These are phyloP conservation scores for Dictyostelium firmibasis DNA, from an alignment of 78 protist genomes.

Conservation along the genomic window DNA sequence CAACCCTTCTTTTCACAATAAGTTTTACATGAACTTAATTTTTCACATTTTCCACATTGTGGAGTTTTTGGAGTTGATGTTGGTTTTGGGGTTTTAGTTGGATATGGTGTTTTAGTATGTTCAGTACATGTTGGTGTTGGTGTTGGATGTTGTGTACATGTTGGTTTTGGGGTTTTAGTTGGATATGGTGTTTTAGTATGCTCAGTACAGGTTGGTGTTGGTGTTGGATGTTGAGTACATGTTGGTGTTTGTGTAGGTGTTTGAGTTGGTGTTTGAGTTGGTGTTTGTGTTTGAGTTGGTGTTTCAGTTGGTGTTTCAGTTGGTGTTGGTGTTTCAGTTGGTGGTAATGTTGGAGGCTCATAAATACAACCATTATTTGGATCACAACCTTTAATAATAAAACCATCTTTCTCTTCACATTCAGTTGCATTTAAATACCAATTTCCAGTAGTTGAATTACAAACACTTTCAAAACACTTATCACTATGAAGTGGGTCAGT, in stretches of 20 bases:
- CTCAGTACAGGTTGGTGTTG: not conserved
- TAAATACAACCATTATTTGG: not conserved
- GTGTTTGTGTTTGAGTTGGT: not conserved
- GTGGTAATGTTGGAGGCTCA: not conserved
- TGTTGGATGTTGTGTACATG: not conserved
- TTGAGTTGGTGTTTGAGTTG: not conserved
- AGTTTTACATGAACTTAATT: not conserved
- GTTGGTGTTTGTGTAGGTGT: not conserved
- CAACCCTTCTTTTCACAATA: not conserved
- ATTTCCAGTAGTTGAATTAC: not conserved
- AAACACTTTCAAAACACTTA: not conserved
- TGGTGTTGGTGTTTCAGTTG: not conserved
- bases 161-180: not conserved
- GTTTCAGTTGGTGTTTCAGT: not conserved
- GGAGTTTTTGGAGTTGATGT: not conserved
- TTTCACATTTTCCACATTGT: not conserved
- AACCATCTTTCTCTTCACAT: not conserved
- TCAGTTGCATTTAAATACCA: not conserved
- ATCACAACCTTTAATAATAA: not conserved
- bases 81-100: not conserved
- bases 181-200: not conserved
- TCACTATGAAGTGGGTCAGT: not conserved
- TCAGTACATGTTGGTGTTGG: slow-evolving; percentile 1
- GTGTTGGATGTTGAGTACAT: not conserved
- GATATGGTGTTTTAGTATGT: not conserved